phyloP scores from a whole-genome alignment of 257 asterid species.

The Scutellaria galericulata region DNA sequence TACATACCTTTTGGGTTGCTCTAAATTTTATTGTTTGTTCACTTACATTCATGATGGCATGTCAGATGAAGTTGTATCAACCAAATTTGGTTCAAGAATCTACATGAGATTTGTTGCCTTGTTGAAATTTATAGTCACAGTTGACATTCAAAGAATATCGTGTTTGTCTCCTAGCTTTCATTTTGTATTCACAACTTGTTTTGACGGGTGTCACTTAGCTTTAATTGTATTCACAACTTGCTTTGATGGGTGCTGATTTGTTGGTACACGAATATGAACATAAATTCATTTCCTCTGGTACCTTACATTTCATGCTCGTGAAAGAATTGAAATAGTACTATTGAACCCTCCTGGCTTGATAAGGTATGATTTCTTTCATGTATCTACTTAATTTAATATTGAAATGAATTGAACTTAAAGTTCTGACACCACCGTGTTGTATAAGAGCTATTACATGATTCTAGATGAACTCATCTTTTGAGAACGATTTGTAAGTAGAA shows the following conservation, averaged over 20 bases:
- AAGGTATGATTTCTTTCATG: no score
- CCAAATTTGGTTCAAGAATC: constrained; percentile 32
- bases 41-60: constrained; percentile 30
- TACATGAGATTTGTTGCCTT: constrained; percentile 24
- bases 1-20: constrained; percentile 42
- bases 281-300: neutral
- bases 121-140: constrained; percentile 22
- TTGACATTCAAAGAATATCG: constrained; percentile 25
- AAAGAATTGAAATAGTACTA: no score
- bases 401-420: no score
- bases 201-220: neutral
- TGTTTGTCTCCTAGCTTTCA: neutral
- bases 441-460: no score
- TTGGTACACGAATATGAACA: constrained; percentile 14
- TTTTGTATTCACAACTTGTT: neutral
- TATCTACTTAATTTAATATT: no score
- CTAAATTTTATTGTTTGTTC: constrained; percentile 31
- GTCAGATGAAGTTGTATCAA: constrained; percentile 30
- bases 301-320: neutral
- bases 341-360: no score
- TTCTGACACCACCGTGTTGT: no score
- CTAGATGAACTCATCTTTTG: no score
- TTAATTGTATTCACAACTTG: neutral
- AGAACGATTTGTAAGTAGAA: no score
- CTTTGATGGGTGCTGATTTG: constrained; percentile 14